Evolutionary conservation across 352 stramenopile species (phyloP).

Genomic region (Pythium dissotocum): DNA sequence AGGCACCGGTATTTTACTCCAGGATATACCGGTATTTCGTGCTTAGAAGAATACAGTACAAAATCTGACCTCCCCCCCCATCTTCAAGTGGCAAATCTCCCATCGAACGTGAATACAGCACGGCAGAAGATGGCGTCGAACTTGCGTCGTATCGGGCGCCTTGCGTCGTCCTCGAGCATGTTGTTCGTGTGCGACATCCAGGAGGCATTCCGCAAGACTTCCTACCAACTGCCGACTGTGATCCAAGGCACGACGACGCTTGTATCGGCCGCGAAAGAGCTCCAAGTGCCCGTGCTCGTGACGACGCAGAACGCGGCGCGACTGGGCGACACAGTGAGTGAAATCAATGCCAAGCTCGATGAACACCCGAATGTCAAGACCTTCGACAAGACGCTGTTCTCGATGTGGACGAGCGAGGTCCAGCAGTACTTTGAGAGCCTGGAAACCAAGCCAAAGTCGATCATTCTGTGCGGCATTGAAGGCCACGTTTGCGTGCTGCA

Average conservation of each 20-base stretch:
- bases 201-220: conserved; percentile 94
- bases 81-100: conserved; percentile 9
- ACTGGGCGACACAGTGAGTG: conserved; percentile 88
- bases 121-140: conserved; percentile 12
- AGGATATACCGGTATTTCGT: no score
- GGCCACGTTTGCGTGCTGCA: conserved; percentile 94
- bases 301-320: conserved; percentile 97
- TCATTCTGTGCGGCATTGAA: conserved; percentile 98
- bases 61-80: not conserved
- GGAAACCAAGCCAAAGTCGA: conserved; percentile 63
- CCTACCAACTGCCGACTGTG: conserved; percentile 92
- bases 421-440: conserved; percentile 62
- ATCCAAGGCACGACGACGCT: conserved; percentile 78
- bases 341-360: conserved; percentile 66
- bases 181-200: conserved; percentile 98
- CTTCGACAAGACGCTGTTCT: conserved; percentile 99
- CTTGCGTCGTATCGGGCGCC: conserved; percentile 40
- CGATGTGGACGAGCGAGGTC: conserved; percentile 96
- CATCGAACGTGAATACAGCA: not conserved
- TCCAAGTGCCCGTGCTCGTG: conserved; percentile 92
- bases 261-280: conserved; percentile 68
- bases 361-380: conserved; percentile 49
- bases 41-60: no score
- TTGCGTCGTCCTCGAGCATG: conserved; percentile 69
- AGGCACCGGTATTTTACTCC: no score